Evolutionary conservation across 257 asterid species (phyloP).

Genomic region (Solanum tarijense): DNA sequence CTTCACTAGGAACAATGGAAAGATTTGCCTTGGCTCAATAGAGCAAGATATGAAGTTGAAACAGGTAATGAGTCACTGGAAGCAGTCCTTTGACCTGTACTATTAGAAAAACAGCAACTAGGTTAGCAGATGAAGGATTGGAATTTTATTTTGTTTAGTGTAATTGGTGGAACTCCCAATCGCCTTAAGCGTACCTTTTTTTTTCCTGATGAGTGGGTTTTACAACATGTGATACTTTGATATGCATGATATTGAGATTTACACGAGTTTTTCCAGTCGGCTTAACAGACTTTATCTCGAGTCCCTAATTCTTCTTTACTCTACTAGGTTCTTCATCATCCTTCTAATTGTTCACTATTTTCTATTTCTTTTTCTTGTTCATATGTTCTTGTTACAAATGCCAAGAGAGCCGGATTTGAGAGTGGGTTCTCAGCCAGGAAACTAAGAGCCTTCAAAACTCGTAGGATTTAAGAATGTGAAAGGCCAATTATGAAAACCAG

Average conservation of each 20-base stretch:
- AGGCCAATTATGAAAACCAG: neutral
- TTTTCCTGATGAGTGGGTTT: neutral
- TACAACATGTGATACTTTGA: neutral
- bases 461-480: neutral
- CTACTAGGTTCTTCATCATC: neutral
- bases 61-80: neutral
- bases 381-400: neutral
- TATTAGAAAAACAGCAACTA: neutral
- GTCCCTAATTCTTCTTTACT: neutral
- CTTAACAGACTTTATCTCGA: neutral
- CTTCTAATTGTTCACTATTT: neutral
- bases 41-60: neutral
- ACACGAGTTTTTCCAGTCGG: neutral
- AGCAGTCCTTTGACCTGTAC: neutral
- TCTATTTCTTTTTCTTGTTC: neutral
- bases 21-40: neutral
- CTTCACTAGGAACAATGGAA: neutral
- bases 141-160: neutral
- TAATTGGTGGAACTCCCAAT: neutral
- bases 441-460: neutral
- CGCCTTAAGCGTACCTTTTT: neutral
- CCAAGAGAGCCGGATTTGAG: neutral
- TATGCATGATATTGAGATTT: neutral
- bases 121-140: neutral
- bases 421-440: neutral